Evolutionary conservation across 2,329 filamentous ascomycete species (phyloP), one percentile per base, ranked within the genome.

Genomic region (Fusarium bactridioides): DNA sequence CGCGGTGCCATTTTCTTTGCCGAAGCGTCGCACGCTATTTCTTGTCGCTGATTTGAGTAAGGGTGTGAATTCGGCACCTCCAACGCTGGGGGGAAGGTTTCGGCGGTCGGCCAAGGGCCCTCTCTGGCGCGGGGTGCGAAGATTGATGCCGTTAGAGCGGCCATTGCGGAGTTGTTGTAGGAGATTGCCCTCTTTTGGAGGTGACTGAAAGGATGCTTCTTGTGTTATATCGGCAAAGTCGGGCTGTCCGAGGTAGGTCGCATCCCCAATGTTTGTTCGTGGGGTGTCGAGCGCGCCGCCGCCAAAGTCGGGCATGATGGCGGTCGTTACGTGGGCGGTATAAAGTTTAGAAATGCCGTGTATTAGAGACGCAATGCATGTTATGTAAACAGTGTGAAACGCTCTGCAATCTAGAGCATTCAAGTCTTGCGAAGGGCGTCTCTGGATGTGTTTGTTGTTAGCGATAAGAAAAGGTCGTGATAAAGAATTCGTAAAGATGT

Each of bases 61-160:
- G 1, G 97, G 96, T 1, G 96, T 99, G 81, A 99, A 99, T 78
- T 99, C 97, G 76, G 91, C 91, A 60, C 89, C 89, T 48, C 86
- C 88, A 45, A 91, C 83, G 71, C 88, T 87, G 41, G 86, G 85
- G 27, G 91, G 92, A 27, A 94, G 85, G 77, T 94, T 96, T 77
- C 89, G 89, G 74, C 90, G 88, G 80, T 93, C 90, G 69, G 89
- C 88, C 45, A 97, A 87, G 25, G 92, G 90, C 23, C 91, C 89
- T 72, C 93, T 75, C 35, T 88, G 88, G 70, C 92, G 90, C 37
- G 95, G 95, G 58, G 95, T 97, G 77, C 89, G 87, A 72, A 94
- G 83, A 79, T 83, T 91, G 76, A 87, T 83, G 51, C 81, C 87
- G 75, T 82, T 86, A 69, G 85, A 84, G 74, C 86, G 86, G 72